Evolutionary conservation across 2,329 filamentous ascomycete genomes (phyloP).

Genomic region (Cladosporium oxysporum): DNA sequence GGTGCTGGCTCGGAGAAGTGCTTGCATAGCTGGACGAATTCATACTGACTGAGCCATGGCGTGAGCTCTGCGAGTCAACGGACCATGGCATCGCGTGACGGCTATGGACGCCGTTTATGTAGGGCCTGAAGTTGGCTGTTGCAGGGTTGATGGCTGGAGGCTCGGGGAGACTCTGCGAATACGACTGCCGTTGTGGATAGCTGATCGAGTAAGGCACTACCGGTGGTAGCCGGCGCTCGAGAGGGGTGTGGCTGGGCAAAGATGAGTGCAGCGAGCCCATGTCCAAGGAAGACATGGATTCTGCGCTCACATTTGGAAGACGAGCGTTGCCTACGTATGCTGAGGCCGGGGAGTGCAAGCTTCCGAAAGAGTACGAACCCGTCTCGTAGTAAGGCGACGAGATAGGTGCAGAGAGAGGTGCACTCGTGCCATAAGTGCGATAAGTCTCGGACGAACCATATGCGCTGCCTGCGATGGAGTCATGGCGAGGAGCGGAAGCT

Average conservation of each 20-base stretch:
- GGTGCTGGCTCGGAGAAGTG: slow-evolving; percentile 10
- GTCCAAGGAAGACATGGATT: slow-evolving; percentile 35
- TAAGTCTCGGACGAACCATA: slow-evolving; percentile 31
- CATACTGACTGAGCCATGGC: neutral
- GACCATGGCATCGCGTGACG: slow-evolving; percentile 36
- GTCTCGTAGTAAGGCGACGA: slow-evolving; percentile 27
- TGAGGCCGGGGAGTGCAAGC: slow-evolving; percentile 28
- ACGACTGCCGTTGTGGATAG: slow-evolving; percentile 23
- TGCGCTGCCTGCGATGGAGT: slow-evolving; percentile 30
- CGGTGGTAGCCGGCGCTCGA: slow-evolving; percentile 35
- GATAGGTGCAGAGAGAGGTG: slow-evolving; percentile 29
- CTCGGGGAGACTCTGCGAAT: slow-evolving; percentile 27
- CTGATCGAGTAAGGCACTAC: slow-evolving; percentile 30
- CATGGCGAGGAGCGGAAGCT: slow-evolving; percentile 28
- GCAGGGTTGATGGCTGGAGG: slow-evolving; percentile 29
- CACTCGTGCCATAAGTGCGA: slow-evolving; percentile 31
- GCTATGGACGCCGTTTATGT: slow-evolving; percentile 34
- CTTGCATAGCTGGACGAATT: neutral
- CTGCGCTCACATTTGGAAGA: slow-evolving; percentile 31
- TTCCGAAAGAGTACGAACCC: slow-evolving; percentile 34
- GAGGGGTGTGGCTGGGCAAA: slow-evolving; percentile 34
- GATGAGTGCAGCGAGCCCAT: slow-evolving; percentile 39
- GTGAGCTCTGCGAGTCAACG: slow-evolving; percentile 19
- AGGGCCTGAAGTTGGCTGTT: slow-evolving; percentile 25
- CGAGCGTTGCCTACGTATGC: slow-evolving; percentile 25